These are phyloP conservation scores for Kurtzmaniella natalensis DNA, from an alignment of 1,139 yeast species.

Conservation along the genomic window DNA sequence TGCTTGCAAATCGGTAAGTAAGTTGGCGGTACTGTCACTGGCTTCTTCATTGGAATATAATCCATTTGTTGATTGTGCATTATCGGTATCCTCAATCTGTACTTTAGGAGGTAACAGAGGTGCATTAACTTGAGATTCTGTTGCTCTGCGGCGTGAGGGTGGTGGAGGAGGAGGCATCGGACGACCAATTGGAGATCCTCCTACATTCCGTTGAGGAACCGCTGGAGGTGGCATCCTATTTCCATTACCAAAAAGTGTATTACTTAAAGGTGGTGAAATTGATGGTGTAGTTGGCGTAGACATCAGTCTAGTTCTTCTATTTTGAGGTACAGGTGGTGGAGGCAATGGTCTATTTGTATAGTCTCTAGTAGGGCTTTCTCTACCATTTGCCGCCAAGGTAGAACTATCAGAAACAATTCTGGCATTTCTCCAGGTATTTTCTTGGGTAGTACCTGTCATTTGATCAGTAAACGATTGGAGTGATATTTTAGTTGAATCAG, in stretches of 20 bases:
- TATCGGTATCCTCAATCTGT: constrained; percentile 13
- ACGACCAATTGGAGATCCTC: constrained; percentile 5
- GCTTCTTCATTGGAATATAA: constrained; percentile 12
- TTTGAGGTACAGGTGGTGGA: constrained; percentile 39
- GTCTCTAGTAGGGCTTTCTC: constrained; percentile 12
- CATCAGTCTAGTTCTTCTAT: constrained; percentile 34
- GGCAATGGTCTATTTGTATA: constrained; percentile 22
- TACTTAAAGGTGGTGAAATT: constrained; percentile 15
- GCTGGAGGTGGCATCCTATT: too few species aligned
- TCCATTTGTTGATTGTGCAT: constrained; percentile 11
- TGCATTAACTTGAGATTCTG: constrained; percentile 12
- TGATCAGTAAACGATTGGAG: constrained; percentile 42
- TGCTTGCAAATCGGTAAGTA: constrained; percentile 57
- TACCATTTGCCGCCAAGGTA: constrained; percentile 23
- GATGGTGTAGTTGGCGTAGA: constrained; percentile 41
- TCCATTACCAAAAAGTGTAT: constrained; percentile 5
- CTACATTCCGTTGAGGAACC: constrained; percentile 13
- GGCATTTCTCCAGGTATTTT: constrained; percentile 36
- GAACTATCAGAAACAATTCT: constrained; percentile 14
- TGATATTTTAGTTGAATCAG: constrained; percentile 24
- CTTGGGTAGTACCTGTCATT: constrained; percentile 40
- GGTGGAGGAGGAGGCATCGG: constrained; percentile 42
- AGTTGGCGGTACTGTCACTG: constrained; percentile 43
- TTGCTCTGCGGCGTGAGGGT: constrained; percentile 21
- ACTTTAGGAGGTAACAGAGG: constrained; percentile 35